phyloP scores from a whole-genome alignment of 768 basidiomycete genomes.

The Galerina sulciceps region DNA sequence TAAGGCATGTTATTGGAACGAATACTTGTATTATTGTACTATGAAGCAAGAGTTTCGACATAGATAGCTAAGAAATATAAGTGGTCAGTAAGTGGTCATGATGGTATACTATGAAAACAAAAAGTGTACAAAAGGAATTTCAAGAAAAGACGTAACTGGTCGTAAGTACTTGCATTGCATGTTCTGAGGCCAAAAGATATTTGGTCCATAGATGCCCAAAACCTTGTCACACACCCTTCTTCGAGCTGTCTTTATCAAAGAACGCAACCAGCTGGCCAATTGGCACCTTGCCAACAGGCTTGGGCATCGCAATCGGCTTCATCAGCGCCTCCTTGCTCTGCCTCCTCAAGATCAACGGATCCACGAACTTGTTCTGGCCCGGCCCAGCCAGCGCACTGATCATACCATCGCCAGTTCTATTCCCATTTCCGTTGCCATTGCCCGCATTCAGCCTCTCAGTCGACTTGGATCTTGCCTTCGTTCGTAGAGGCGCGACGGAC shows the following conservation, averaged over 20 bases:
- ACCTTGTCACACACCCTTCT: conserved; percentile 9
- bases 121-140: neutral
- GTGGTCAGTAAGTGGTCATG: conserved; percentile 6
- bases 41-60: neutral
- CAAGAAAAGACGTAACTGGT: conserved; percentile 1
- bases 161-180: neutral
- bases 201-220: neutral
- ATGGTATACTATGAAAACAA: conserved; percentile 1
- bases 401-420: conserved; percentile 30
- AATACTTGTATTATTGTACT: neutral
- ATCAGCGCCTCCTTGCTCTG: conserved; percentile 45
- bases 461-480: conserved; percentile 43
- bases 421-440: conserved; percentile 14
- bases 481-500: conserved; percentile 38
- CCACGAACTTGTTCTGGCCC: conserved; percentile 66
- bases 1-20: neutral
- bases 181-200: neutral
- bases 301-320: conserved; percentile 43
- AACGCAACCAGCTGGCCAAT: conserved; percentile 84
- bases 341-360: conserved; percentile 72
- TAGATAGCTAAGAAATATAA: conserved; percentile 1
- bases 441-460: conserved; percentile 37
- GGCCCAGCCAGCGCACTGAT: conserved; percentile 30
- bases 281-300: conserved; percentile 63
- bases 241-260: conserved; percentile 64